These are phyloP conservation scores for Melampsora abietis-canadensis DNA, from an alignment of 1,284 basidiomycete species.

Conservation along the genomic window DNA sequence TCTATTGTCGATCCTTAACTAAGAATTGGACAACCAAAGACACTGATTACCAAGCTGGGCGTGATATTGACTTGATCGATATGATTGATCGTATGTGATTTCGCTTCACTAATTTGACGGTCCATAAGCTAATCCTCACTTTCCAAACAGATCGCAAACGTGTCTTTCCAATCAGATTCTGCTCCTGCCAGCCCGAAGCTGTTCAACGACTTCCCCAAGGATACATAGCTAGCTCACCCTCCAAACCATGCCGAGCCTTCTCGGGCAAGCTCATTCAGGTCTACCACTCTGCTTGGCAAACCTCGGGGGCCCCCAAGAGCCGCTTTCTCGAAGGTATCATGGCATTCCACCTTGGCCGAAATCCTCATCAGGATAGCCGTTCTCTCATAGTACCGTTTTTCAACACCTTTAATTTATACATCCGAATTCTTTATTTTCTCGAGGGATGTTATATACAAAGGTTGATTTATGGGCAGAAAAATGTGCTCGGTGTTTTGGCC, in stretches of 20 bases:
- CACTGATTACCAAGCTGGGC: too few relatives aligned
- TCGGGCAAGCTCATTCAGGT: constrained; percentile 11
- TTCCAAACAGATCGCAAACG: not conserved
- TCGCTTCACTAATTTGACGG: too few relatives aligned
- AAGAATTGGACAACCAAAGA: not conserved
- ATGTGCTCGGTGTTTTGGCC: constrained; percentile 18
- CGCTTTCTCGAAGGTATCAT: not conserved
- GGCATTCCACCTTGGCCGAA: not conserved
- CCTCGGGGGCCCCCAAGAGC: not conserved
- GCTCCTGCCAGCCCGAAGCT: constrained; percentile 4
- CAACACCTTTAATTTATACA: not conserved
- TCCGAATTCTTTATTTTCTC: not conserved
- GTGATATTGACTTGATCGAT: not conserved
- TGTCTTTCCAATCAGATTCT: constrained; percentile 2
- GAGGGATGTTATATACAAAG: not conserved
- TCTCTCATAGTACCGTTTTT: not conserved
- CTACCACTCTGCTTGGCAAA: constrained; percentile 13
- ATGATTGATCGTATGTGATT: not conserved
- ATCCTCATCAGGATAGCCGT: not conserved
- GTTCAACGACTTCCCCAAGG: not conserved
- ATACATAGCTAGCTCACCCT: constrained; percentile 5
- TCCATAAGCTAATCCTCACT: too few relatives aligned
- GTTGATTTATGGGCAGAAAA: constrained; percentile 12
- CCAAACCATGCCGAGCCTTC: not conserved
- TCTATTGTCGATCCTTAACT: not conserved